A percentile compares a stretch with the other conserved stretches of the same genome.
phyloP scores from a whole-genome alignment of 2,329 filamentous ascomycete species.

The Thelonectria olida region DNA sequence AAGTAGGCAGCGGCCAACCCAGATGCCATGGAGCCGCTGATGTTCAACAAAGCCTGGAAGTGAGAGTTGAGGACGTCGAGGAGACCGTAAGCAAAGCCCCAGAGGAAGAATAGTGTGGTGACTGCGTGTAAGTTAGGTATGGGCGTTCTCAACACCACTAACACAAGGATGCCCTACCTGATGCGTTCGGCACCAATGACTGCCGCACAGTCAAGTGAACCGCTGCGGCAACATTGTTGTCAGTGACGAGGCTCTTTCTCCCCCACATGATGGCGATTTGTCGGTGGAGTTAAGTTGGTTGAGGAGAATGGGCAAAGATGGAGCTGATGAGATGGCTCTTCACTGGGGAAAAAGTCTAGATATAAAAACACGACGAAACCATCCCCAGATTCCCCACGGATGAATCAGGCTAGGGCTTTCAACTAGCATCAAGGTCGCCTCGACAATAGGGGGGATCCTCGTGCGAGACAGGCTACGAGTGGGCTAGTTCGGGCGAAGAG shows the following conservation, averaged over 20 bases:
- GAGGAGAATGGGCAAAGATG: background rate
- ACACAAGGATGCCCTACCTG: background rate
- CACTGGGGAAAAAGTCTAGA: background rate
- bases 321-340: background rate
- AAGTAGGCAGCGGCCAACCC: constrained; percentile 55
- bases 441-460: background rate
- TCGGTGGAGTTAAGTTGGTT: background rate
- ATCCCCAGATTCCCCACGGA: background rate
- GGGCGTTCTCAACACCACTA: background rate
- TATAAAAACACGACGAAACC: background rate
- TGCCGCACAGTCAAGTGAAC: constrained; percentile 12
- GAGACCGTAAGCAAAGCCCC: constrained; percentile 44
- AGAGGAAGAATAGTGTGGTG: constrained; percentile 45
- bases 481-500: background rate
- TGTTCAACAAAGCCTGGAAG: constrained; percentile 48
- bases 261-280: background rate
- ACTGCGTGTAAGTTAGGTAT: constrained; percentile 11
- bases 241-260: constrained; percentile 4
- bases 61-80: constrained; percentile 49
- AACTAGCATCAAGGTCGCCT: background rate
- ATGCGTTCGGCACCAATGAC: constrained; percentile 12
- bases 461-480: background rate
- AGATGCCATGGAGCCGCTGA: constrained; percentile 45
- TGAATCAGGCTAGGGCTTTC: background rate
- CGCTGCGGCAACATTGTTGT: constrained; percentile 8